These are phyloP conservation scores for Globisporangium perplexum DNA, from an alignment of 352 stramenopile species.

Conservation along the genomic window DNA sequence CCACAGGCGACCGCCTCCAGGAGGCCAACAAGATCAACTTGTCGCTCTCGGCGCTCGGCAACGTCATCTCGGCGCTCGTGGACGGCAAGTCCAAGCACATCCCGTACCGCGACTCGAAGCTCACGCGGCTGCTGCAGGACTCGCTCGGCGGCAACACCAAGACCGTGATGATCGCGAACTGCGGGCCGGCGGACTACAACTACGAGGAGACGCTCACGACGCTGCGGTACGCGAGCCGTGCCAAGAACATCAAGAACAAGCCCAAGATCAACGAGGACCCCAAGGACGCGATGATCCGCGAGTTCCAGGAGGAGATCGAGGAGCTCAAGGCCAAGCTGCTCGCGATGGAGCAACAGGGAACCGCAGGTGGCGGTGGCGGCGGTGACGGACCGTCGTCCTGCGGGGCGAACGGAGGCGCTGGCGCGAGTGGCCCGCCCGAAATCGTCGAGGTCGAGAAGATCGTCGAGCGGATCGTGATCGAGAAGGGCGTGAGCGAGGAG, in stretches of 20 bases:
- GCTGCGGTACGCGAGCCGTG: slow-evolving; percentile 94
- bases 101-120: slow-evolving; percentile 87
- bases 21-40: slow-evolving; percentile 80
- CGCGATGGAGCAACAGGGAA: slow-evolving; percentile 44
- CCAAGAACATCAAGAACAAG: slow-evolving; percentile 99
- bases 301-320: slow-evolving; percentile 97
- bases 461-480: slow-evolving; percentile 77
- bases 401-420: not conserved
- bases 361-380: slow-evolving; percentile 4
- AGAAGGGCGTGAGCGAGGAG: slow-evolving; percentile 79
- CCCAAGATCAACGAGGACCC: slow-evolving; percentile 98
- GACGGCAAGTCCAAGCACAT: slow-evolving; percentile 50
- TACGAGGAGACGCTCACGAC: slow-evolving; percentile 94
- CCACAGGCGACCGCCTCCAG: slow-evolving; percentile 61
- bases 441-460: slow-evolving; percentile 83
- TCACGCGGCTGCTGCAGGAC: slow-evolving; percentile 87
- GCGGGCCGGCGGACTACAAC: slow-evolving; percentile 97
- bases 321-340: slow-evolving; percentile 84
- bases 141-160: slow-evolving; percentile 93
- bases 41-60: slow-evolving; percentile 63
- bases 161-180: slow-evolving; percentile 98
- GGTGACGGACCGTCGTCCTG: not conserved
- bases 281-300: slow-evolving; percentile 95
- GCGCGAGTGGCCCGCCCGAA: slow-evolving; percentile 15
- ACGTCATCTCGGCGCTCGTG: slow-evolving; percentile 85